Evolutionary conservation across 164 flowering plant species (phyloP), one percentile per base, ranked within the genome.

Genomic region (Tetracentron sinense): DNA sequence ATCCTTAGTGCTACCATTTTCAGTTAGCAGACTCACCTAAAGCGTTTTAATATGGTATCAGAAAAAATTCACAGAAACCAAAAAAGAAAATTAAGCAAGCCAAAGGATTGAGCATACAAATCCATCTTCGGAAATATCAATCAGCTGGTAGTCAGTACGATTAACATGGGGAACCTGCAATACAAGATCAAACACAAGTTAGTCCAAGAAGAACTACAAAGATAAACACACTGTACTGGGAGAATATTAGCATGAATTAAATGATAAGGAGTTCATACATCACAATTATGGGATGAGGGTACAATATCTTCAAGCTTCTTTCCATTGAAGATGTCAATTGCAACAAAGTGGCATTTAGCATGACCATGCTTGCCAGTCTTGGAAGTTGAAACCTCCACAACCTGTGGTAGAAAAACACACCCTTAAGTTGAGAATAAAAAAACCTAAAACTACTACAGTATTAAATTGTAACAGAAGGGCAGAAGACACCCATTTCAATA

Each of bases 21-120:
- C 88, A 71, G 88, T 81, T 58, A 83, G 72, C 56, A 83, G 75
- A 56, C 85, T 83, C 72, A 81, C 81, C 87, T 83, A 61, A 47
- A 61, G 59, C 42, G 48, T 19, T 33, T n/a, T n/a, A 46, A 15
- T 17, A 35, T 6, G 50, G 3, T 17, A 61, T 22, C 25, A 33
- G 15, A 8, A 29, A 49, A n/a, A 59, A 15, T 0, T 31, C 12
- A n/a, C 0, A 1, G 16, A 67, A 12, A 42, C 14, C 16, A 26
- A 22, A 25, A n/a, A 28, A 49, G 21, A 14, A 2, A 65, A 54
- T 15, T 6, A 46, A 21, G 38, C 42, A 20, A 27, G 4, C 8
- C 58, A 20, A 31, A 19, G 51, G 25, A 14, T 7, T 28, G 29
- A 33, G 25, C 77, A 48, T 78, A 83, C 88, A 81, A 81, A 83